A percentile compares a stretch with the other conserved stretches of the same genome.
These are phyloP conservation scores for Leccinum cinnamomeum DNA, from an alignment of 1,284 basidiomycete species.

Conservation along the genomic window DNA sequence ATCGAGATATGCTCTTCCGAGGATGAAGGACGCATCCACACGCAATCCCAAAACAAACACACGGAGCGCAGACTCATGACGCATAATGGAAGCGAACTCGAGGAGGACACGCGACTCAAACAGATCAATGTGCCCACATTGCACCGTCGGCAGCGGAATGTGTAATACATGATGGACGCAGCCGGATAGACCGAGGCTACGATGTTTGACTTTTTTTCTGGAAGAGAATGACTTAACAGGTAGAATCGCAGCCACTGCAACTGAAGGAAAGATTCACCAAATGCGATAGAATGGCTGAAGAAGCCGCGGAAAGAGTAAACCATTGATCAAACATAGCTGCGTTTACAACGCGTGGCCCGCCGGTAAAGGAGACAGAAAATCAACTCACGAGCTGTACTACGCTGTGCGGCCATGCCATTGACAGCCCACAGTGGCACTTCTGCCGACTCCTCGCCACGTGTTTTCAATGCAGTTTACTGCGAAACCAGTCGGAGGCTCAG, in stretches of 20 bases:
- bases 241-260: not conserved
- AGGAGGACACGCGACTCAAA: not conserved
- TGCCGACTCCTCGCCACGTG: constrained; percentile 1
- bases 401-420: not conserved
- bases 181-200: not conserved
- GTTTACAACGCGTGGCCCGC: constrained; percentile 1
- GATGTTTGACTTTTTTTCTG: not conserved
- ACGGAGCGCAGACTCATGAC: not conserved
- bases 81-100: not conserved
- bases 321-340: not conserved
- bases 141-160: not conserved
- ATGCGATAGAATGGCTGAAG: not conserved
- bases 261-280: not conserved
- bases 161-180: not conserved
- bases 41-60: not conserved
- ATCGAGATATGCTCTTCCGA: constrained; percentile 4
- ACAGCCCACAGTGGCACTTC: not conserved
- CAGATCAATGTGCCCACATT: not conserved
- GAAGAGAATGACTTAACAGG: not conserved
- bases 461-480: not conserved
- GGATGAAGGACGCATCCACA: not conserved
- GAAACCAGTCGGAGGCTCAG: not conserved
- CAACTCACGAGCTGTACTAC: not conserved
- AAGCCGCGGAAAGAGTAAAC: not conserved
- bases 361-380: not conserved